Base-by-base conservation (phyloP, 2,329 filamentous ascomycete genomes). In the Trichoderma lentiforme region DNA sequence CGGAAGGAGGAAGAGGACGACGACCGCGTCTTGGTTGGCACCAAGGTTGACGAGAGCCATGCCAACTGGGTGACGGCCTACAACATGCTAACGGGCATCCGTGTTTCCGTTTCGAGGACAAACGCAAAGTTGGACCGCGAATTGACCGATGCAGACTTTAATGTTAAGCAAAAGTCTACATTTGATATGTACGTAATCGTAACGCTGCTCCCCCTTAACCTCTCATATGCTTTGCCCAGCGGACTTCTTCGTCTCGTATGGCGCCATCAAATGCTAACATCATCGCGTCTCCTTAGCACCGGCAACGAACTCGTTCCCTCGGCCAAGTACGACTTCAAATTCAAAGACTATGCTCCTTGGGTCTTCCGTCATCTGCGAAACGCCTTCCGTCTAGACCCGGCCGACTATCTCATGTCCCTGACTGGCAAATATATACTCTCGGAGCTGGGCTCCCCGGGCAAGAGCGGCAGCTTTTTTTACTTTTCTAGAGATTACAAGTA, bases 321-420 rank as follows among this genome's bases (percentile, higher is more conserved):
- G 74, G 95, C 96, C 76, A 98, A 99, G 83, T 99, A 99, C 85
- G 96, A 99, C 84, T 99, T 99, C 90, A 99, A 99, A 83, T 99
- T 99, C 87, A 99, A 99, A 85, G 96, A 99, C 84, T 99, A 99
- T 82, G 95, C 95, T n/a, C 96, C 96, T 71, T 98, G 95, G 95
- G 96, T 99, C 72, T 99, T 99, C 83, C 93, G 96, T 78, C 93
- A 94, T 82, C 87, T 99, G 57, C 93, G 96, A 75, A 86, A 90
- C 63, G 92, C 92, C 74, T 99, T 99, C 84, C 90, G 92, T 77
- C 89, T 98, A 70, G 96, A 99, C 80, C 96, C 96, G 26, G 96
- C 95, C 76, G 96, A 99, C 82, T 99, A 99, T 80, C 90, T 99
- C 73, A 97, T 99, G 90, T 99, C 96, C 8, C 85, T 99, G 78